These are phyloP conservation scores for Salix purpurea DNA, from an alignment of 345 rosid genomes.

Conservation along the genomic window DNA sequence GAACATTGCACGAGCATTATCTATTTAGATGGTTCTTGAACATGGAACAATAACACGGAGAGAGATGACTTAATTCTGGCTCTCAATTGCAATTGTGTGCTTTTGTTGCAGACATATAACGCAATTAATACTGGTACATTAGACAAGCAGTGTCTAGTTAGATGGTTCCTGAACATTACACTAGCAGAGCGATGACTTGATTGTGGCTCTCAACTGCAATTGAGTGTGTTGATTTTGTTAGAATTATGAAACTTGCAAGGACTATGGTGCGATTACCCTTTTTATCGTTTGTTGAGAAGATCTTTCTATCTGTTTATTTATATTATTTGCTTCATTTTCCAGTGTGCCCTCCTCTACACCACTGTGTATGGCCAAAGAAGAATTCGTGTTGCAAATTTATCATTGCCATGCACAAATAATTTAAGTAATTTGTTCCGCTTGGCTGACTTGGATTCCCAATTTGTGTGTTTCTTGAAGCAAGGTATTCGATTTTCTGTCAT, in stretches of 20 bases:
- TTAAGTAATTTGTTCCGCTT: constrained; percentile 82
- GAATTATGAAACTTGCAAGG: background rate
- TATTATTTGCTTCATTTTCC: constrained; percentile 24
- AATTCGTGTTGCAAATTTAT: constrained; percentile 83
- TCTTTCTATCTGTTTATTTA: background rate
- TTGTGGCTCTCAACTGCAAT: background rate
- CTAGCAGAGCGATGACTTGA: background rate
- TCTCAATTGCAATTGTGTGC: background rate
- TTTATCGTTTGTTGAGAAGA: background rate
- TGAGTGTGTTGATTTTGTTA: background rate
- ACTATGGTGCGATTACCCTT: background rate
- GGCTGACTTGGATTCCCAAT: constrained; percentile 95
- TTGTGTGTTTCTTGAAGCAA: constrained; percentile 93
- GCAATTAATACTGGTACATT: background rate
- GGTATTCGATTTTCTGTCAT: constrained; percentile 36
- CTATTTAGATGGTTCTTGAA: background rate
- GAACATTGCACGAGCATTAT: background rate
- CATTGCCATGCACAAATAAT: constrained; percentile 87
- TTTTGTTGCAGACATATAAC: background rate
- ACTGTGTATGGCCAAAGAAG: constrained; percentile 91
- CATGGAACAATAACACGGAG: background rate
- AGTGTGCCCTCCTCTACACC: constrained; percentile 98
- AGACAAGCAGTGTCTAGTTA: background rate
- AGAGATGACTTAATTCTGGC: background rate
- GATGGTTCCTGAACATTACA: background rate